Percentiles rank a stretch among this genome's conserved stretches.
Conservation (phyloP, 2,329 filamentous ascomycete species). For the Chaetomium globosum region DNA sequence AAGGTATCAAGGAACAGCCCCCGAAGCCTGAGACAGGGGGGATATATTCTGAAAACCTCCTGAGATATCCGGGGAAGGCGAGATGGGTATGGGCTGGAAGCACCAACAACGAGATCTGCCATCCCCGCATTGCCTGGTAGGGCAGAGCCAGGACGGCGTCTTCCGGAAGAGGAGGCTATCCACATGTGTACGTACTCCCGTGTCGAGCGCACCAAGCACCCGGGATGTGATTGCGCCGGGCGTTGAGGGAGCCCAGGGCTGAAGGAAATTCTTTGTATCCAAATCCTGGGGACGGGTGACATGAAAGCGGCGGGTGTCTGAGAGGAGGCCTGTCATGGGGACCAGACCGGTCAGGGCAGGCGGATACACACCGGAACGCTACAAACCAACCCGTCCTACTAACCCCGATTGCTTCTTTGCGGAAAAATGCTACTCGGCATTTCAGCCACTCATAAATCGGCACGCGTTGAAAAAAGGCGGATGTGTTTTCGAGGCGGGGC, state of each 20-base stretch:
- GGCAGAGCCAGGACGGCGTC: conserved; percentile 21
- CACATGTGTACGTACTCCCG: conserved; percentile 28
- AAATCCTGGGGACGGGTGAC: conserved; percentile 15
- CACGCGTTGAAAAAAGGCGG: conserved; percentile 6
- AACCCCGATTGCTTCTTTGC: conserved; percentile 1
- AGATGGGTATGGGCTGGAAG: background rate
- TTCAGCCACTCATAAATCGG: conserved; percentile 29
- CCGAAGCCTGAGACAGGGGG: background rate
- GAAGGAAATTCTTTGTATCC: conserved; percentile 14
- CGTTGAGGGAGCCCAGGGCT: conserved; percentile 12
- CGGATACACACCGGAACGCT: background rate
- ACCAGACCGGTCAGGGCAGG: background rate
- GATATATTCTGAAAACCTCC: background rate
- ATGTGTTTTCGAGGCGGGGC: conserved; percentile 28
- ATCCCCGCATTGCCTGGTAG: conserved; percentile 23
- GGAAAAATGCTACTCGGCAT: conserved; percentile 8
- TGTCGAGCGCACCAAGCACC: conserved; percentile 25
- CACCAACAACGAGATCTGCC: conserved; percentile 5
- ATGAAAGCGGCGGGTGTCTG: conserved; percentile 3
- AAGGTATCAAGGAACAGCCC: background rate
- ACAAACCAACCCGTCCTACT: conserved; percentile 23
- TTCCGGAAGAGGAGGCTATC: conserved; percentile 10
- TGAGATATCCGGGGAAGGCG: background rate
- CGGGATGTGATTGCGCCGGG: conserved; percentile 21
- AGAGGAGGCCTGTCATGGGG: conserved; percentile 2